Conservation (phyloP, 1,284 basidiomycete genomes). For the Sparassis latifolia region DNA sequence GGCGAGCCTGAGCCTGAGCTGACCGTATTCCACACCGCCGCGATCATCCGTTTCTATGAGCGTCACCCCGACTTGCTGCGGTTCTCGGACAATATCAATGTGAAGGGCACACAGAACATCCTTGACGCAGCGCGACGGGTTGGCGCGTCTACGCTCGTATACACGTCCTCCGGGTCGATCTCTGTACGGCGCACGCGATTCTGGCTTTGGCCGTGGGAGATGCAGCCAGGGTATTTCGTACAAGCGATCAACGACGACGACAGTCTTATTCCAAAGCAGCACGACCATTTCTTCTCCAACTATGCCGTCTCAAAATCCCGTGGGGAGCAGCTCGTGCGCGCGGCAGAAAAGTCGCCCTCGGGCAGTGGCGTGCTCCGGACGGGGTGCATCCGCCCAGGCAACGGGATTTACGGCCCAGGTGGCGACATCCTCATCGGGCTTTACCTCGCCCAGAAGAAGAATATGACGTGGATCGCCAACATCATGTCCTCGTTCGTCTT, state of each 20-base stretch:
- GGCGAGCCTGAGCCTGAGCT: constrained; percentile 30
- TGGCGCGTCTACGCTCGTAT: constrained; percentile 47
- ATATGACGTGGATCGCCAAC: constrained; percentile 55
- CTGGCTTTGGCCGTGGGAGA: constrained; percentile 68
- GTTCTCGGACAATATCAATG: constrained; percentile 54
- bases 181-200: constrained; percentile 47
- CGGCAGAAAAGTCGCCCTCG: constrained; percentile 39
- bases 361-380: constrained; percentile 42
- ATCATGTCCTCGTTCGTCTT: constrained; percentile 59
- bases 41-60: constrained; percentile 72
- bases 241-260: constrained; percentile 58
- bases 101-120: constrained; percentile 58
- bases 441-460: constrained; percentile 50
- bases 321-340: constrained; percentile 51
- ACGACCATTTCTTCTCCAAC: constrained; percentile 63
- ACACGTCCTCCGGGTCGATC: constrained; percentile 59
- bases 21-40: constrained; percentile 69
- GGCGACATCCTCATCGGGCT: constrained; percentile 62
- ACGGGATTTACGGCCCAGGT: constrained; percentile 66
- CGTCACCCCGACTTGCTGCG: constrained; percentile 42
- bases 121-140: constrained; percentile 38
- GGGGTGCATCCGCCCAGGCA: constrained; percentile 68
- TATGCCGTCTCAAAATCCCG: constrained; percentile 55
- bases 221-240: constrained; percentile 43
- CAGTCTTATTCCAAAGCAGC: constrained; percentile 34